Conservation (phyloP, 495 filamentous ascomycete species). For the Gamarada debralockiae region DNA sequence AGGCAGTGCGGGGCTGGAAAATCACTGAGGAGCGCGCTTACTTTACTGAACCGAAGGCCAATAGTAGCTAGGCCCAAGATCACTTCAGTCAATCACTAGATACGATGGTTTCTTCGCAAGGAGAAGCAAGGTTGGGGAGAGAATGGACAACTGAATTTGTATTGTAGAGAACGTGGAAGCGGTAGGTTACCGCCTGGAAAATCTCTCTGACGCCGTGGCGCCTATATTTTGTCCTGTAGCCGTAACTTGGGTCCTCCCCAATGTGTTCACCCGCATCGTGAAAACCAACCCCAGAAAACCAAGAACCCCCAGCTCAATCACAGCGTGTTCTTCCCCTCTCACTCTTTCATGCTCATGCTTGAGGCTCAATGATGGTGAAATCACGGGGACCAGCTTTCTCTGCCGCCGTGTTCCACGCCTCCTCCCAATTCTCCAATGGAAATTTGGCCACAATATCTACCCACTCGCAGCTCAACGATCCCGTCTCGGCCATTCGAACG, state of each 20-base stretch:
- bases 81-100: background rate
- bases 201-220: background rate
- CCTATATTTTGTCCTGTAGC: background rate
- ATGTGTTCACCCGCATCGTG: background rate
- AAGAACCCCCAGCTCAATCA: background rate
- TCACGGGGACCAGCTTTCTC: background rate
- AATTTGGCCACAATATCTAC: background rate
- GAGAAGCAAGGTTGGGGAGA: background rate
- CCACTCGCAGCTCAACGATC: background rate
- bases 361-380: background rate
- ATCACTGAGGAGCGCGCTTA: background rate
- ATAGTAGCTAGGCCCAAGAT: background rate
- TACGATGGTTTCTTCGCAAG: background rate
- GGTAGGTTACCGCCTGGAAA: background rate
- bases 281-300: background rate
- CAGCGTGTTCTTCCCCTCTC: background rate
- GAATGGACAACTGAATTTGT: background rate
- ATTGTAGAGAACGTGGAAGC: background rate
- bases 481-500: background rate
- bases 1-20: background rate
- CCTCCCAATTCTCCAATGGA: background rate
- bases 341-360: background rate
- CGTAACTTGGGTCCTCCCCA: background rate
- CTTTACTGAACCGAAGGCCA: background rate
- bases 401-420: background rate